Evolutionary conservation across 148 eudicot species (phyloP), one percentile per base, ranked within the genome.

Genomic region (Arbutus unedo): DNA sequence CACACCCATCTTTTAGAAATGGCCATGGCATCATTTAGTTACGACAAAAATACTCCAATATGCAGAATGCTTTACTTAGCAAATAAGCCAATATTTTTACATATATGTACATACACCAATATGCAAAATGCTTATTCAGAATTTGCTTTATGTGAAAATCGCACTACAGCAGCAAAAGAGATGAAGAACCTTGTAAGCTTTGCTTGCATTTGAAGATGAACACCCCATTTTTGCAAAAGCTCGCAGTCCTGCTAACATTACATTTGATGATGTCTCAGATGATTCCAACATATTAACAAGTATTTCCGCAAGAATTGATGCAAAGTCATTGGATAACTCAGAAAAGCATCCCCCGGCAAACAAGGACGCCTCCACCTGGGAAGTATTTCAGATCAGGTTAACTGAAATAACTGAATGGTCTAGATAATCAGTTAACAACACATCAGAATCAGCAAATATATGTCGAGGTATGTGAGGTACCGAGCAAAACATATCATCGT

Each of bases 291-390:
- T 68, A 51, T 83, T 87, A 15, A 82, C 79, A 67, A 96, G 79
- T 76, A 87, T 88, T 89, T 94, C 98, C 89, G 94, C 81, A 79
- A 91, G 85, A 83, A 92, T 89, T 77, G 80, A 85, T 25, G 93
- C 93, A 89, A 96, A 96, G 83, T 93, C 98, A 87, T 90, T 88
- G 10, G 95, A 93, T 71, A 82, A 60, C 81, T 94, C 97, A 85
- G 87, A 88, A 83, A 94, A 91, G 85, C 94, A 91, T 51, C 91
- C 94, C 21, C 94, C 95, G 72, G 98, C 96, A 88, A 91, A 94
- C 66, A 94, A 87, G 60, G 98, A 87, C 3, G 97, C 97, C 85
- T 91, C 92, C 55, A 89, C 95, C 98, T 95, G 90, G 49, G 84
- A 41, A 85, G 51, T 14, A 62, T 53, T 44, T 9, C 57, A 64